phyloP scores from a whole-genome alignment of 1,284 basidiomycete genomes.

The Wallemia mellicola region DNA sequence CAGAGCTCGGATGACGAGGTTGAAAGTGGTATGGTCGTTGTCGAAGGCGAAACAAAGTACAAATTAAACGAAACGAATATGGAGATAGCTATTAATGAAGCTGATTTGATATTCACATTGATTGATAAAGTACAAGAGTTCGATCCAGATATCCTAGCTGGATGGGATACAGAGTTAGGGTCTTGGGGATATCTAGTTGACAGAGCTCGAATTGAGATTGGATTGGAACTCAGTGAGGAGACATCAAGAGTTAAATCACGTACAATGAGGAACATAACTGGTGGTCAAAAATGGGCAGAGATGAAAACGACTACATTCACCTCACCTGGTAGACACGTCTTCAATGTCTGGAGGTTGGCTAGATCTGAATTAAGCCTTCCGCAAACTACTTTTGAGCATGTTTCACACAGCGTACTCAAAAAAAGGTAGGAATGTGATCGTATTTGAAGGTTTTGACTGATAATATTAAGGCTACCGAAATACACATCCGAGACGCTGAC shows the following conservation, averaged over 20 bases:
- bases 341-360: slow-evolving; percentile 81
- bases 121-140: slow-evolving; percentile 43
- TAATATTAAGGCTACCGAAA: slow-evolving; percentile 32
- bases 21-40: slow-evolving; percentile 9
- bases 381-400: slow-evolving; percentile 70
- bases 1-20: slow-evolving; percentile 22
- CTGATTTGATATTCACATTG: slow-evolving; percentile 51
- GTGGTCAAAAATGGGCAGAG: slow-evolving; percentile 37
- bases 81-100: slow-evolving; percentile 34
- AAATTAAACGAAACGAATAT: slow-evolving; percentile 22
- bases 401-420: slow-evolving; percentile 45
- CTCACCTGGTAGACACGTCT: slow-evolving; percentile 57
- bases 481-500: slow-evolving; percentile 39
- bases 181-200: slow-evolving; percentile 73
- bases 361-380: slow-evolving; percentile 49
- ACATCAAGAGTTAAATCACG: slow-evolving; percentile 20
- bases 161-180: slow-evolving; percentile 65
- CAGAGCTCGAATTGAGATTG: slow-evolving; percentile 24
- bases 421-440: slow-evolving; percentile 24
- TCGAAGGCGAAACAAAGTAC: slow-evolving; percentile 16
- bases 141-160: slow-evolving; percentile 72
- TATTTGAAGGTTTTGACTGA: slow-evolving; percentile 3
- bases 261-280: slow-evolving; percentile 19
- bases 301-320: slow-evolving; percentile 54
- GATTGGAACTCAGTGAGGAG: background rate